phyloP scores from a whole-genome alignment of 139 green algal genomes.

The Desmodesmus armatus region DNA sequence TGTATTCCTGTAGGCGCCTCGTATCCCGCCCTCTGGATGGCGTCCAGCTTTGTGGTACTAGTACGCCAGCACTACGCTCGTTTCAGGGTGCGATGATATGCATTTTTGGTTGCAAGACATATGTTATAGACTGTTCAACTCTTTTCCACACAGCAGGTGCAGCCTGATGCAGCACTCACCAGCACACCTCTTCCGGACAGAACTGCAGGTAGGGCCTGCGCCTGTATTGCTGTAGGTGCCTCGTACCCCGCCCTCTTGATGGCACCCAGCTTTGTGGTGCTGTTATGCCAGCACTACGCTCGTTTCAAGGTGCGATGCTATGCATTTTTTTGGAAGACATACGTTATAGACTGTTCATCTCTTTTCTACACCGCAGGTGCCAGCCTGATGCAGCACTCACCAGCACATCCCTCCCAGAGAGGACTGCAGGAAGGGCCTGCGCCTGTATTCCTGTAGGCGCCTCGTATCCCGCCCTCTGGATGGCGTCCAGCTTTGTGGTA shows the following conservation, averaged over 20 bases:
- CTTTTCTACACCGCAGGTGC: too few species aligned
- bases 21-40: constrained; percentile 86
- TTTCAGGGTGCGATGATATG: too few species aligned
- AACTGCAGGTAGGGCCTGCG: constrained; percentile 81
- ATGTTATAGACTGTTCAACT: too few species aligned
- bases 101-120: too few species aligned
- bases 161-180: constrained; percentile 61
- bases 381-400: constrained; percentile 43
- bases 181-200: constrained; percentile 84
- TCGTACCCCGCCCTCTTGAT: constrained; percentile 88
- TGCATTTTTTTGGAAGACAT: too few species aligned
- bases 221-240: constrained; percentile 97
- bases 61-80: neutral
- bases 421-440: constrained; percentile 81
- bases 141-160: neutral
- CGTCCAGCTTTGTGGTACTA: too few species aligned
- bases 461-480: constrained; percentile 87
- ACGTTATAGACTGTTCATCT: too few species aligned
- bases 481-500: constrained; percentile 70
- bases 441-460: constrained; percentile 97
- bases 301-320: too few species aligned
- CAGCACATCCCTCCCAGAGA: constrained; percentile 84
- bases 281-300: neutral
- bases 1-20: constrained; percentile 97
- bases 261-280: constrained; percentile 70